Percentiles rank a stretch among this genome's conserved stretches.
These are phyloP conservation scores for Phytophthora crassamura DNA, from an alignment of 352 stramenopile genomes.

Conservation along the genomic window DNA sequence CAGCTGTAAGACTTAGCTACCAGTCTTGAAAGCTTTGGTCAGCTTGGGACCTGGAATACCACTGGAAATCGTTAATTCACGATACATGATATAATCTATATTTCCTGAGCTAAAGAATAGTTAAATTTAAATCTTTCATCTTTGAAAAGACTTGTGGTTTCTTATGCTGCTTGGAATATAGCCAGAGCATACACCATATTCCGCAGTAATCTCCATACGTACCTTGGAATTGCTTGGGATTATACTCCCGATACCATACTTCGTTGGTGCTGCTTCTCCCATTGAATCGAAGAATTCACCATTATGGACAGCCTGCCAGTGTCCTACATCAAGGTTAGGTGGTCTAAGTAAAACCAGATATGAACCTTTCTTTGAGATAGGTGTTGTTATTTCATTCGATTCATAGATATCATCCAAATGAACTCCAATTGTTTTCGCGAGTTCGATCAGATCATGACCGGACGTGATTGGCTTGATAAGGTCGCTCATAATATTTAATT, in stretches of 20 bases:
- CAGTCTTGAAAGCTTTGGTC: background rate
- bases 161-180: constrained; percentile 22
- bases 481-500: constrained; percentile 12
- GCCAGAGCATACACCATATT: constrained; percentile 3
- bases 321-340: constrained; percentile 7
- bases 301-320: constrained; percentile 11
- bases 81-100: constrained; percentile 22
- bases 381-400: constrained; percentile 7
- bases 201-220: constrained; percentile 11
- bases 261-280: constrained; percentile 3
- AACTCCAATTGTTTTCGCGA: constrained; percentile 1
- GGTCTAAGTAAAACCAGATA: constrained; percentile 12
- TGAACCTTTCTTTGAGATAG: constrained; percentile 3
- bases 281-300: constrained; percentile 16
- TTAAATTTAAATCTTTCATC: constrained; percentile 24
- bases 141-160: constrained; percentile 12
- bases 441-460: constrained; percentile 10
- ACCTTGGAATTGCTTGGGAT: constrained; percentile 16
- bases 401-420: constrained; percentile 8
- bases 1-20: constrained; percentile 2
- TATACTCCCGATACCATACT: constrained; percentile 7
- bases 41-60: constrained; percentile 3
- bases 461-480: constrained; percentile 2
- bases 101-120: constrained; percentile 11
- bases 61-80: constrained; percentile 14